Evolutionary conservation across 2,329 filamentous ascomycete species (phyloP).

Genomic region (Nemania serpens): DNA sequence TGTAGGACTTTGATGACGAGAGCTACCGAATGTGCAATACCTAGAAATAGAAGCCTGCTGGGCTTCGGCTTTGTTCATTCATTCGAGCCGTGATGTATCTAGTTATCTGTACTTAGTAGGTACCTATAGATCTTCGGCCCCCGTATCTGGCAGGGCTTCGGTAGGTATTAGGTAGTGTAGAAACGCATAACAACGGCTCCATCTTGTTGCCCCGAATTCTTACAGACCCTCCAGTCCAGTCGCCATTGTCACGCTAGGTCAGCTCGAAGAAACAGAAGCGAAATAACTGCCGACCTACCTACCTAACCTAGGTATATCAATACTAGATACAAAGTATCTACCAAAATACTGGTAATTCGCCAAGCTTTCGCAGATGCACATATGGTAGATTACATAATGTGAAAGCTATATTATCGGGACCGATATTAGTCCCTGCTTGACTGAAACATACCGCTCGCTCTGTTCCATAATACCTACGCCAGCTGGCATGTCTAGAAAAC

Average conservation of each 20-base stretch:
- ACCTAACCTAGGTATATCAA: too few relatives aligned
- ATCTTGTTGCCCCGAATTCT: constrained; percentile 5
- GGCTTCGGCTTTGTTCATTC: not conserved
- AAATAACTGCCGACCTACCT: not conserved
- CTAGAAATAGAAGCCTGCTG: constrained; percentile 11
- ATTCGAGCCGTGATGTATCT: constrained; percentile 4
- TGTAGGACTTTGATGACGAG: constrained; percentile 1
- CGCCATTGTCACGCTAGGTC: not conserved
- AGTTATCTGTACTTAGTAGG: constrained; percentile 2
- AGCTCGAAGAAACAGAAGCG: constrained; percentile 1
- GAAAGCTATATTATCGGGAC: too few relatives aligned
- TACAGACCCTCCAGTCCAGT: not conserved
- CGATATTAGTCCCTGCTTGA: too few relatives aligned
- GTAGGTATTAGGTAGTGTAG: not conserved
- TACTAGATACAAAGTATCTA: not conserved
- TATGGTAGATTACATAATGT: not conserved
- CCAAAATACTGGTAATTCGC: not conserved
- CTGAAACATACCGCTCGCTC: constrained; percentile 10
- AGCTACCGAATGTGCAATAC: not conserved
- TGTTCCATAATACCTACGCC: not conserved
- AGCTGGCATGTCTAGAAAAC: too few relatives aligned
- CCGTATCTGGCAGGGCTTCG: constrained; percentile 1
- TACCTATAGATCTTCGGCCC: constrained; percentile 5
- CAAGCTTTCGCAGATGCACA: not conserved
- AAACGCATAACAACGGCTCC: constrained; percentile 16